phyloP scores from a whole-genome alignment of 345 rosid species.

The Camelina sativa region DNA sequence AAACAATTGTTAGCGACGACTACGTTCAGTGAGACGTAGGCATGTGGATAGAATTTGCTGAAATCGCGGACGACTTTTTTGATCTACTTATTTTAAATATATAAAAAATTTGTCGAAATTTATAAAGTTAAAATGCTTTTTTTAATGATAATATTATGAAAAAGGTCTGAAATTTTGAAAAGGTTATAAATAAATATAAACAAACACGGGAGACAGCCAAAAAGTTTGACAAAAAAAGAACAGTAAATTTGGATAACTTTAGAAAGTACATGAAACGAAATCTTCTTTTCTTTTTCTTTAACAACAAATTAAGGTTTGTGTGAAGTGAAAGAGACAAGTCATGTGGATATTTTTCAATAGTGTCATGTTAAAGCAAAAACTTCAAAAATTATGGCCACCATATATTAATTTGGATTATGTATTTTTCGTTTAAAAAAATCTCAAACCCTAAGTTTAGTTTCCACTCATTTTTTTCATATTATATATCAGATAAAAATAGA shows the following conservation, averaged over 20 bases:
- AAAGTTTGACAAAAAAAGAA: slow-evolving; percentile 3
- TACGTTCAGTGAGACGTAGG: slow-evolving; percentile 14
- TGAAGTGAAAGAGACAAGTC: slow-evolving; percentile 15
- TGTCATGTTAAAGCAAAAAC: background rate
- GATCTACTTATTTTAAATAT: background rate
- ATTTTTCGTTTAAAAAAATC: background rate
- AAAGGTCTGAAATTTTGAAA: background rate
- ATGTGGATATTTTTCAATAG: slow-evolving; percentile 19
- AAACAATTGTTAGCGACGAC: background rate
- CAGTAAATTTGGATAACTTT: background rate
- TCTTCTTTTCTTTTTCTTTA: background rate
- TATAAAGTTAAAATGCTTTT: slow-evolving; percentile 1
- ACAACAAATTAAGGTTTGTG: slow-evolving; percentile 13
- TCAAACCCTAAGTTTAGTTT: background rate
- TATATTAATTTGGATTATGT: background rate
- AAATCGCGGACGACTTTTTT: slow-evolving; percentile 28
- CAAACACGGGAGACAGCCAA: background rate
- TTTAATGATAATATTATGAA: background rate
- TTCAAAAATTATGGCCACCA: background rate
- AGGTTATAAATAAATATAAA: background rate
- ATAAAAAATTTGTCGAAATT: no score
- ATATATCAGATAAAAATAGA: background rate
- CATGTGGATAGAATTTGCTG: slow-evolving; percentile 38
- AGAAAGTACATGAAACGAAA: slow-evolving; percentile 3
- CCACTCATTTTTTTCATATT: slow-evolving; percentile 3